phyloP scores from a whole-genome alignment of 768 basidiomycete genomes.

The Postia placenta region DNA sequence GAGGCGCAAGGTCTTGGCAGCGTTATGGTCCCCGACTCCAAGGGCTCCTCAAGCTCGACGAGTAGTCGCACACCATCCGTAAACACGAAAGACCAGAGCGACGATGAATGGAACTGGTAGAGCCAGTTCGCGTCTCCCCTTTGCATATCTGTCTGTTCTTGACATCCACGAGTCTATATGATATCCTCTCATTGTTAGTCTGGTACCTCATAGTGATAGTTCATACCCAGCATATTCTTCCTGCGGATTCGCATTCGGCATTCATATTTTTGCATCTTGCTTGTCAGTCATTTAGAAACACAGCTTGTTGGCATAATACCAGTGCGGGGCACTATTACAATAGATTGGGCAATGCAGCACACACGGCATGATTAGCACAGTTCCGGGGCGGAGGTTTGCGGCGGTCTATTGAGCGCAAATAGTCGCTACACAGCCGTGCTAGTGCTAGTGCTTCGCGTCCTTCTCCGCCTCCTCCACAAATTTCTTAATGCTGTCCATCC shows the following conservation, averaged over 20 bases:
- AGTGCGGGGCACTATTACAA: no score
- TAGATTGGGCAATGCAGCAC: no score
- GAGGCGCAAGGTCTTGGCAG: conserved; percentile 20
- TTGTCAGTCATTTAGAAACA: no score
- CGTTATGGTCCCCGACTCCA: conserved; percentile 29
- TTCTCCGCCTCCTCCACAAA: conserved; percentile 84
- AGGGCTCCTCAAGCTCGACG: conserved; percentile 14
- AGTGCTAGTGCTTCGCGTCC: conserved; percentile 49
- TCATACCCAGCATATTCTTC: background rate
- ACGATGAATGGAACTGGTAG: conserved; percentile 62
- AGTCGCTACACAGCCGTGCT: background rate
- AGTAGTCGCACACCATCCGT: background rate
- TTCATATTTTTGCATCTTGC: no score
- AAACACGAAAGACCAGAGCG: conserved; percentile 15
- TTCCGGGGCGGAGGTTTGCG: no score
- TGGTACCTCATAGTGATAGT: background rate
- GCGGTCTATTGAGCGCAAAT: no score
- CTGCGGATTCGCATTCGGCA: no score
- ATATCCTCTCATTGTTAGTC: background rate
- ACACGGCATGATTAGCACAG: no score
- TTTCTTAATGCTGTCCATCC: conserved; percentile 66
- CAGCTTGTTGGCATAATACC: no score
- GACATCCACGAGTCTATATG: background rate
- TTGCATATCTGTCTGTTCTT: background rate
- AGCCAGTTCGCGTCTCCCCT: background rate